Base-by-base conservation (phyloP, 2,329 filamentous ascomycete genomes). In the Pseudohalonectria lignicola region DNA sequence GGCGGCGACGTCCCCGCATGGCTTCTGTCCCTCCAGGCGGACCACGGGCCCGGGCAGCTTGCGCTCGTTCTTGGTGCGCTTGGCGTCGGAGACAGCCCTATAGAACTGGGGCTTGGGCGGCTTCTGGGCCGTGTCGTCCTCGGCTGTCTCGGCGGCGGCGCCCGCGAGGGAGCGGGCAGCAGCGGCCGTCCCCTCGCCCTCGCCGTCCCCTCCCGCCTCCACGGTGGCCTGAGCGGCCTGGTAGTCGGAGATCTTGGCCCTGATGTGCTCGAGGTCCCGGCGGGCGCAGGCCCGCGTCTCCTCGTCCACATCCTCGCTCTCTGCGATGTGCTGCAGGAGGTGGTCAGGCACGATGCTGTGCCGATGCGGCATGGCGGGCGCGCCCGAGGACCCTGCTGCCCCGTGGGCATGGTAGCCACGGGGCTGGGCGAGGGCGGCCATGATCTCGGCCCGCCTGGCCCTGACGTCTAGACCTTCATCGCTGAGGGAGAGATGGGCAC, bases 31-130 rank as follows among this genome's bases (percentile, higher is more conserved):
- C 40, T 71, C 66, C 4, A 57, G 49, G 5, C 66, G 61, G 11
- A 63, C 40, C 7, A 66, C 47, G 15, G 55, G 53, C 20, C 67
- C 65, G 3, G 67, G 67, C 4, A 71, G 57, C 0, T 53, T 29
- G 6, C 26, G 28, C 41, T 67, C 59, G 37, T 59, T 49, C 4
- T 49, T 40, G 17, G 47, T 56, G 39, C 66, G 52, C 25, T 63
- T 45, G 41, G 63, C 63, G 32, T 69, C 60, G 41, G 67, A 65
- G 5, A 71, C 55, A 13, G 60, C 60, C n/a, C 65, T 60, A 28
- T 62, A 59, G 13, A 59, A 53, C 8, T 37, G 31, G 7, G 40
- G 35, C n/a, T 47, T 32, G 3, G 34, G 7, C 23, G 7, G 7
- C 23, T 26, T 26, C 21, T 9, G 40, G 19, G 16, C 17, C n/a